Percentiles rank a stretch among this genome's conserved stretches.
Evolutionary conservation across 352 stramenopile species (phyloP).

Genomic region (Phytophthora europaea): DNA sequence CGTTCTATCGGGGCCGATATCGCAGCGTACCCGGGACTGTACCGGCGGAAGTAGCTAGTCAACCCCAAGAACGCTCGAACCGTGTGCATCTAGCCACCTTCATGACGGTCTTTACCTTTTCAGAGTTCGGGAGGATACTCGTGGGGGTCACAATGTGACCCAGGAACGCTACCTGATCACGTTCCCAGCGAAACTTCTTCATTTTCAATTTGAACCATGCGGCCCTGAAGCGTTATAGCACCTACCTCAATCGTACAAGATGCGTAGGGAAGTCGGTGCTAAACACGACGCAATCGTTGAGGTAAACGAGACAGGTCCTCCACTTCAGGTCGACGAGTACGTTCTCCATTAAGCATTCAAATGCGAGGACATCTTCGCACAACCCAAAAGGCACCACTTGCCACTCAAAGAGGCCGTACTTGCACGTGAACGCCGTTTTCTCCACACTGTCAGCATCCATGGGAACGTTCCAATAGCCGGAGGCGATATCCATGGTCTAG

Average conservation of each 20-base stretch:
- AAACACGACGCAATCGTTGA: slow-evolving; percentile 3
- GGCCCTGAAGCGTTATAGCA: neutral
- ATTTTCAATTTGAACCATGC: neutral
- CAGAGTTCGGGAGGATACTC: no score
- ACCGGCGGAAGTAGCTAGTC: slow-evolving; percentile 1
- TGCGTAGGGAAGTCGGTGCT: slow-evolving; percentile 9
- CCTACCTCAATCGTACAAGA: neutral
- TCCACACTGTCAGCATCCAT: neutral
- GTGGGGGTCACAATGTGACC: no score
- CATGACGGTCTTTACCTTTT: no score
- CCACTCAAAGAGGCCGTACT: neutral
- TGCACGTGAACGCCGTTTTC: neutral
- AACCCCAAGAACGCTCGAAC: neutral
- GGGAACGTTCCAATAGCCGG: neutral
- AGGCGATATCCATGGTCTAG: neutral
- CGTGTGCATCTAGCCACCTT: neutral
- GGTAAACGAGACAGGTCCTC: neutral
- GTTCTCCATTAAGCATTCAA: slow-evolving; percentile 5
- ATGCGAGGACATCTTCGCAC: no score
- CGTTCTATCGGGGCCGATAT: slow-evolving; percentile 1
- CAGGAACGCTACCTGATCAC: no score
- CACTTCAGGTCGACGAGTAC: slow-evolving; percentile 5
- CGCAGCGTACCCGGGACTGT: slow-evolving; percentile 6
- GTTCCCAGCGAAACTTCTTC: no score
- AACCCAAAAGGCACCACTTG: neutral